These are phyloP conservation scores for Sordariomycetes sp. DNA, from an alignment of 2,329 filamentous ascomycete genomes.

Conservation along the genomic window DNA sequence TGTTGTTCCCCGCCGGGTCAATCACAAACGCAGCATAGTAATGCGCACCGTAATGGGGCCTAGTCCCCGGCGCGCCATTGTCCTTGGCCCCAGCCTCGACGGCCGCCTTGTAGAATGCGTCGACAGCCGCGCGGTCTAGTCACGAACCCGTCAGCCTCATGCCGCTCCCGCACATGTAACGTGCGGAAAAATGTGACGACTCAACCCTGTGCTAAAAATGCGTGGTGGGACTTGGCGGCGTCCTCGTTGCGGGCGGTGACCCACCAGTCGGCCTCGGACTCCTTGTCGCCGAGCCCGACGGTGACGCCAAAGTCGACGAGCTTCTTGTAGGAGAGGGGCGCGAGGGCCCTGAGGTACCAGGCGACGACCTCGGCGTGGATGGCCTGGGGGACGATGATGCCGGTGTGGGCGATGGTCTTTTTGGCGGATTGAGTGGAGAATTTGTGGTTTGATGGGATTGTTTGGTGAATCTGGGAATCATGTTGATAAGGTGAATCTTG, in stretches of 20 bases:
- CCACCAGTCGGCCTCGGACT: neutral
- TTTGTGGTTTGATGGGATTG: neutral
- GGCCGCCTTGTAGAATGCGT: slow-evolving; percentile 26
- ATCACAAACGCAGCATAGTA: slow-evolving; percentile 38
- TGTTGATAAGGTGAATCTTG: neutral
- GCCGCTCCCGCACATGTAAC: neutral
- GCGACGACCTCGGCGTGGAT: slow-evolving; percentile 14
- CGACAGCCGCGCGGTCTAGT: slow-evolving; percentile 24
- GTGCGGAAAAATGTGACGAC: neutral
- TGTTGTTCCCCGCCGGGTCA: slow-evolving; percentile 37
- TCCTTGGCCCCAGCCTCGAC: slow-evolving; percentile 28
- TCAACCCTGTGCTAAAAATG: neutral
- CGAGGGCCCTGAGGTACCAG: slow-evolving; percentile 20
- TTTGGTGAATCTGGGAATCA: neutral
- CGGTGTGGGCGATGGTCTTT: slow-evolving; percentile 22
- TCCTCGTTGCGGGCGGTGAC: neutral
- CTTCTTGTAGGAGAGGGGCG: slow-evolving; percentile 20
- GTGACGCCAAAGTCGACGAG: slow-evolving; percentile 11
- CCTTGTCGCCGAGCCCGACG: slow-evolving; percentile 7
- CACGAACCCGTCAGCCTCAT: neutral
- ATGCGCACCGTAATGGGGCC: slow-evolving; percentile 25
- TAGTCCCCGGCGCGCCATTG: slow-evolving; percentile 32
- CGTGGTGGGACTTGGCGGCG: neutral
- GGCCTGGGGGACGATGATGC: slow-evolving; percentile 15
- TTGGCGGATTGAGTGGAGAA: neutral